Evolutionary conservation across 179 eudicot species (phyloP), one percentile per base, ranked within the genome.

Genomic region (Carnegiea gigantea): DNA sequence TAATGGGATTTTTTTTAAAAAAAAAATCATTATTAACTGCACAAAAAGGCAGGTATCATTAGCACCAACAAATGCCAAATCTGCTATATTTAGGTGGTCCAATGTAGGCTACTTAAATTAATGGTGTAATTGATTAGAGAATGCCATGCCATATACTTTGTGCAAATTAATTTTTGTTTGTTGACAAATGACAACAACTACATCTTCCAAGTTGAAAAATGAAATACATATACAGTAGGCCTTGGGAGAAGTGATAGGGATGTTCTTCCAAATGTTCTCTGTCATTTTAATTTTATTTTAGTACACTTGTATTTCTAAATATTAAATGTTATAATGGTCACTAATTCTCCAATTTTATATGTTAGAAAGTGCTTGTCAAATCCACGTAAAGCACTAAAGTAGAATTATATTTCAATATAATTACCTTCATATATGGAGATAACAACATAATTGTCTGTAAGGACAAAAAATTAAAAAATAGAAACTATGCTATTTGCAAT

Each of bases 41-140:
- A 51, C 6, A 36, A 72, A 28, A 54, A 79, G 82, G 70, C 54
- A 79, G 68, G 57, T 11, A 57, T 79, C 70, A 72, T 79, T 79
- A n/a, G 54, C 38, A 20, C 43, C 36, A 79, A 18, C 51, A 13
- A 64, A 51, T 70, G 68, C 18, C 64, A 33, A 54, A 33, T 54
- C 23, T 23, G 38, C n/a, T 6, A 18, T 36, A 23, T 2, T 57
- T 43, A 53, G 38, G 46, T 57, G 48, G 60, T 70, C 75, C 30
- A 26, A 68, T 24, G 28, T 30, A 12, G 18, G 40, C 13, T 68
- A 28, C 1, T 30, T 68, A 68, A 68, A 68, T 68, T 68, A 68
- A 68, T 68, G 40, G 40, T 12, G 13, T 10, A 10, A 73, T 73
- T 73, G 13, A 73, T 43, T 40, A 20, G 28, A 73, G 13, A 73